A percentile compares a stretch with the other conserved stretches of the same genome.
phyloP scores from a whole-genome alignment of 2,329 filamentous ascomycete genomes.

The Phialophora macrospora region DNA sequence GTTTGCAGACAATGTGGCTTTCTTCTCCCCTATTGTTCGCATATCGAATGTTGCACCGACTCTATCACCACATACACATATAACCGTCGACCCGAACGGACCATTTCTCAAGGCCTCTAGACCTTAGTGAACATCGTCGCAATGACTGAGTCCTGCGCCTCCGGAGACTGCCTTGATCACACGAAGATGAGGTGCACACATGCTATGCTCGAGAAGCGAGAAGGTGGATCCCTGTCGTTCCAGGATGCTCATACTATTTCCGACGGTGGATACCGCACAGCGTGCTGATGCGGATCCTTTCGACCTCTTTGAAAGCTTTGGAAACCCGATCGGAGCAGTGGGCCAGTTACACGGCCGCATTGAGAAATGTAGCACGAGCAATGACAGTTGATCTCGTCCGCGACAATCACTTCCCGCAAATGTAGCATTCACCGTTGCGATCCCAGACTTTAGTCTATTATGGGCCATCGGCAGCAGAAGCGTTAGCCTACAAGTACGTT shows the following conservation, averaged over 20 bases:
- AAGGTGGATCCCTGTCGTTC: not conserved
- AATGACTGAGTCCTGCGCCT: no score
- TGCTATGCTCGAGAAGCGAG: not conserved
- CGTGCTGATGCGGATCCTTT: not conserved
- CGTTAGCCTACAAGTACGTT: no score
- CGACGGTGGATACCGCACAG: not conserved
- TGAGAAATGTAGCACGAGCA: no score
- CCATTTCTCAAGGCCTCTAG: not conserved
- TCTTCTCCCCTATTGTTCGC: not conserved
- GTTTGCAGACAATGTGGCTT: not conserved
- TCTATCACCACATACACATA: not conserved
- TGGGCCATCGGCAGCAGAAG: no score
- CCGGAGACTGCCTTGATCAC: not conserved
- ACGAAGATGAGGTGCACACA: not conserved
- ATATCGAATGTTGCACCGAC: not conserved
- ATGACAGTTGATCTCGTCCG: no score
- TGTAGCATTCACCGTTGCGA: no score
- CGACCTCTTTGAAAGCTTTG: not conserved
- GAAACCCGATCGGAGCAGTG: not conserved
- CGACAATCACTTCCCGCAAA: no score
- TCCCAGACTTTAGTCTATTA: no score
- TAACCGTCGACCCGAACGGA: not conserved
- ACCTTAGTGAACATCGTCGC: not conserved
- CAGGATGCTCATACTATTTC: not conserved
- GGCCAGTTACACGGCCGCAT: no score